Base-by-base conservation (phyloP, 257 asterid genomes). In the Solanum rostratum region DNA sequence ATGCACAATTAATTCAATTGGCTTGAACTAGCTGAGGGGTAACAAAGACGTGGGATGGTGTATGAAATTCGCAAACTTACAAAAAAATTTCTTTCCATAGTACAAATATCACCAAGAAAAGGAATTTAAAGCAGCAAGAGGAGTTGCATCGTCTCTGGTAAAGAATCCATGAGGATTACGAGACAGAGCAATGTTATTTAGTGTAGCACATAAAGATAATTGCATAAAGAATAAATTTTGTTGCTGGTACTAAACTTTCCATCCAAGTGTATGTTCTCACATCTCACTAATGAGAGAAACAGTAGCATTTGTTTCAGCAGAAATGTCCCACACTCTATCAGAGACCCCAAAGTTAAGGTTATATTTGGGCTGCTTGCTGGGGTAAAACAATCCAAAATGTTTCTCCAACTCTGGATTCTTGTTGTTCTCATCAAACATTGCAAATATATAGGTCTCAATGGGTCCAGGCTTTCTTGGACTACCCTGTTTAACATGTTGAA, bases 401-500 rank as follows among this genome's bases (percentile, higher is more conserved):
- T 54, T 54, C 60, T 54, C 60, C 4, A 54, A 19, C 60, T 54
- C 60, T 6, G 60, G 22, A 54, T 54, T 54, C n/a, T 7, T 54
- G 60, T 18, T 54, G 19, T 18, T 54, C 60, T 54, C 60, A 54
- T 54, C 60, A 60, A 60, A 60, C 33, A 60, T 60, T 0, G 33
- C 18, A 6, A 60, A 60, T 60, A 60, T 4, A 60, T 88, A 90
- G 1, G 86, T 50, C 16, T 87, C 91, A 20, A 87, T 52, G 3
- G 82, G 88, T 84, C 18, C 90, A 88, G 0, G 90, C 82, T 30
- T 30, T 66, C 46, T 30, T 30, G 74, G 74, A 66, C 22, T 66
- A 29, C 74, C 46, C 37, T 86, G 84, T 5, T 27, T 84, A 3
- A 86, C 92, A 62, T 82, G 82, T 29, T 24, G 19, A 39, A 90